Evolutionary conservation across 495 filamentous ascomycete species (phyloP).

Genomic region (Penicillium flavigenum): DNA sequence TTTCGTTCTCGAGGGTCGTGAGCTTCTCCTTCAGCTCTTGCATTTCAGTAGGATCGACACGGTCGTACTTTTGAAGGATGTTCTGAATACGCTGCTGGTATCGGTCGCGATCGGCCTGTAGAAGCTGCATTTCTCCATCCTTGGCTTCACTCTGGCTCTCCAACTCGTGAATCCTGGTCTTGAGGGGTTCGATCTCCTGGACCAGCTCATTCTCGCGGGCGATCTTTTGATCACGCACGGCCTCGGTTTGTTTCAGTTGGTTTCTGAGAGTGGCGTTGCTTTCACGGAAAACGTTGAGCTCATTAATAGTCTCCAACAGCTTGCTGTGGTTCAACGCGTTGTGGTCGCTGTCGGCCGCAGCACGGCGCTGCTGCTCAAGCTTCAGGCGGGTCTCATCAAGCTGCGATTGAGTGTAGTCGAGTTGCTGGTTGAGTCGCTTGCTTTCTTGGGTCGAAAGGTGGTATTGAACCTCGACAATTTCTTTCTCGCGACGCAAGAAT

Average conservation of each 20-base stretch:
- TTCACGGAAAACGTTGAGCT: slow-evolving; percentile 92
- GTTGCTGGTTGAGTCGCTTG: slow-evolving; percentile 83
- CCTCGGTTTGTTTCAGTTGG: slow-evolving; percentile 75
- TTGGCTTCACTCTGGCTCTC: slow-evolving; percentile 75
- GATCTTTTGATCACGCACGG: slow-evolving; percentile 69
- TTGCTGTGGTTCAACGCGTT: slow-evolving; percentile 76
- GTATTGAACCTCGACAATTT: slow-evolving; percentile 93
- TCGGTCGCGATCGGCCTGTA: slow-evolving; percentile 82
- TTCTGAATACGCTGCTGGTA: slow-evolving; percentile 93
- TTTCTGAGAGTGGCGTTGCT: slow-evolving; percentile 84
- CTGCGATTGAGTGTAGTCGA: slow-evolving; percentile 80
- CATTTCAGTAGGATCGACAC: slow-evolving; percentile 87
- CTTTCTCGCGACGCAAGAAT: slow-evolving; percentile 92
- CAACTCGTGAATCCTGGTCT: slow-evolving; percentile 72
- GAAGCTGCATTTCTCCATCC: slow-evolving; percentile 79
- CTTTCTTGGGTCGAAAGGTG: slow-evolving; percentile 82
- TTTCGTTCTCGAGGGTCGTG: slow-evolving; percentile 64
- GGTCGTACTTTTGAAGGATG: slow-evolving; percentile 93
- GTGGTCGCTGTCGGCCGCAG: slow-evolving; percentile 69
- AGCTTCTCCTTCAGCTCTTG: slow-evolving; percentile 77
- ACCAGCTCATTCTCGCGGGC: slow-evolving; percentile 71
- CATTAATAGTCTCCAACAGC: slow-evolving; percentile 87
- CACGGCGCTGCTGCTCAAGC: slow-evolving; percentile 80
- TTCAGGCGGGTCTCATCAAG: slow-evolving; percentile 84
- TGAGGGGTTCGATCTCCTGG: slow-evolving; percentile 75